Evolutionary conservation across 2,329 filamentous ascomycete genomes (phyloP), one percentile per base, ranked within the genome.

Genomic region (Beauveria sp.): DNA sequence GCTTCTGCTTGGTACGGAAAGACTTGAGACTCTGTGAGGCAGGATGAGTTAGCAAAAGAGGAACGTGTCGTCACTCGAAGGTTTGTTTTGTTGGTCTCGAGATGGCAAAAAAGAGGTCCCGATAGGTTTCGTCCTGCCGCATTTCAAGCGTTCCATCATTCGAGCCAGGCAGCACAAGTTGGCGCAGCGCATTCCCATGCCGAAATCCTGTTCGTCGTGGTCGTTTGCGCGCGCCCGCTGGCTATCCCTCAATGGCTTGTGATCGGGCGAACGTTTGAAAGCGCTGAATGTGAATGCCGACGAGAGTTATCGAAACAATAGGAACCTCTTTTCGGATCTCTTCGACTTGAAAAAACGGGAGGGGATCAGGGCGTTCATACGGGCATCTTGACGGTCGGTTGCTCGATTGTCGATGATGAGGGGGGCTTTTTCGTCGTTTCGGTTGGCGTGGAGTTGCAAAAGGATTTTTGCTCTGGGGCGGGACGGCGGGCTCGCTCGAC

Each of bases 1-100:
- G 92, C 95, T 99, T 99, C 83, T 96, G 90, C 93, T 99, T 99
- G 83, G 93, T 97, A 80, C 93, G 90, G 92, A 99, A 99, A 79
- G 93, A 91, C 89, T 99, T 99, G 86, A 99, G 92, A 89, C 89
- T 93, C 93, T 98, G 79, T 77, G 59, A 47, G 65, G 65, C 42
- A 59, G 47, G 55, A 45, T 57, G 60, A 24, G 64, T 73, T 67
- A 73, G 71, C 65, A 49, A 59, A 49, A 28, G 5, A 16, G 5
- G 3, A n/a, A 28, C 7, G 22, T 22, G 26, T 43, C n/a, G 26
- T 60, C 16, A 45, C n/a, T 59, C 38, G 18, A 12, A 12, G 24
- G n/a, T 12, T n/a, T n/a, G 20, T 42, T 47, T 40, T 50, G 28
- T 38, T 43, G 14, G 42, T 34, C 42, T 18, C 2, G 22, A 22